phyloP scores from a whole-genome alignment of 73 alveolate species.

The Tetrahymena borealis region DNA sequence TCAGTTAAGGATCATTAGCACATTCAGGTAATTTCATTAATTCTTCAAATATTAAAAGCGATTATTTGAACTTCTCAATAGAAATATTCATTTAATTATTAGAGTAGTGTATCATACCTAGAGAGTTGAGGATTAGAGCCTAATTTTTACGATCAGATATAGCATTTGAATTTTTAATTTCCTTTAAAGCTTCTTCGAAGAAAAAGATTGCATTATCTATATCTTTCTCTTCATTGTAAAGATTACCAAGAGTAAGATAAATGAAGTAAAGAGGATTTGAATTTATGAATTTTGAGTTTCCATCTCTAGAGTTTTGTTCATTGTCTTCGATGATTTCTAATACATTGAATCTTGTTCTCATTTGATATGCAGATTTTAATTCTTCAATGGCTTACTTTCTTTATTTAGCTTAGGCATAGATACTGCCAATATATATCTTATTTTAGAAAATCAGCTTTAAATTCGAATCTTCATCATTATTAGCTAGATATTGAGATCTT shows the following conservation, averaged over 20 bases:
- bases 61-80: neutral
- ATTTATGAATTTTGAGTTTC: neutral
- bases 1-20: neutral
- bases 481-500: neutral
- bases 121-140: neutral
- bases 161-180: neutral
- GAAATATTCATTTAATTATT: neutral
- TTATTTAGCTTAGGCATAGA: neutral
- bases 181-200: neutral
- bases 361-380: neutral
- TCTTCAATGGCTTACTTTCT: neutral
- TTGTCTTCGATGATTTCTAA: neutral
- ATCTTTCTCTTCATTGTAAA: neutral
- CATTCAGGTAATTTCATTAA: neutral
- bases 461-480: neutral
- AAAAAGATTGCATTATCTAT: neutral
- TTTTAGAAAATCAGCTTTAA: neutral
- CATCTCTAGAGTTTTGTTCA: neutral
- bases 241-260: neutral
- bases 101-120: neutral
- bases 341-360: neutral
- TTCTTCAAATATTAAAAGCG: neutral
- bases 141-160: neutral
- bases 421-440: neutral
- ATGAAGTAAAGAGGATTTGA: neutral